Evolutionary conservation across 371 early-diverging fungal species (phyloP).

Genomic region (Blastocladiella emersonii): DNA sequence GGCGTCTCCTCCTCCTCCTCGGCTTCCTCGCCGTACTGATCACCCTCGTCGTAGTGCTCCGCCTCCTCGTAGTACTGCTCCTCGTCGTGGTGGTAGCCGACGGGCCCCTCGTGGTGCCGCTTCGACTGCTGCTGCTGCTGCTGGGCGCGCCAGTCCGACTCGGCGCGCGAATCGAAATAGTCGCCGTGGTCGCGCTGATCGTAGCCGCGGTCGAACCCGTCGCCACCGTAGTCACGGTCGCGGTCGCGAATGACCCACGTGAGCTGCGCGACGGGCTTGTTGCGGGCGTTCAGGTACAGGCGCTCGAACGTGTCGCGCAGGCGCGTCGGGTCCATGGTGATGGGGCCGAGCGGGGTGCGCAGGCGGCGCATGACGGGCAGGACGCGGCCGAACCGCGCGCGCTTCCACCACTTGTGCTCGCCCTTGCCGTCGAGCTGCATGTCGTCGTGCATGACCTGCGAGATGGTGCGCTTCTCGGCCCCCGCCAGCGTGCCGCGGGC

Average conservation of each 20-base stretch:
- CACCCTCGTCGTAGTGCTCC: too few species aligned
- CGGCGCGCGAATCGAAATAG: too few species aligned
- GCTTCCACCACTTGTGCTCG: not conserved
- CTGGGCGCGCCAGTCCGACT: too few species aligned
- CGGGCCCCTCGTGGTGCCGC: too few species aligned
- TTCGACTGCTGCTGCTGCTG: too few species aligned
- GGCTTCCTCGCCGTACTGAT: too few species aligned
- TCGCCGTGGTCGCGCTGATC: too few species aligned
- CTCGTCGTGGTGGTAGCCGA: too few species aligned
- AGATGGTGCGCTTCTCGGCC: not conserved
- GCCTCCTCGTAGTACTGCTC: too few species aligned
- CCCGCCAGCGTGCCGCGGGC: not conserved
- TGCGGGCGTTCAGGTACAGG: not conserved
- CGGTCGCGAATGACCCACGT: not conserved
- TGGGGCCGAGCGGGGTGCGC: not conserved
- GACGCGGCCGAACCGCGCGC: not conserved
- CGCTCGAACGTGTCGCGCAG: not conserved
- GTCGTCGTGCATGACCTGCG: not conserved
- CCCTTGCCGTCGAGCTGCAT: not conserved
- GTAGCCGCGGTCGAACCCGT: too few species aligned
- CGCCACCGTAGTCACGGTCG: not conserved
- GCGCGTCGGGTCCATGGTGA: not conserved
- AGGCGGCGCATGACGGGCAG: not conserved
- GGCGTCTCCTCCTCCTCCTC: too few species aligned
- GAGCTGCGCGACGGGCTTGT: not conserved